Base-by-base conservation (phyloP, 2,329 filamentous ascomycete genomes). In the Tolypocladium ovalisporum region DNA sequence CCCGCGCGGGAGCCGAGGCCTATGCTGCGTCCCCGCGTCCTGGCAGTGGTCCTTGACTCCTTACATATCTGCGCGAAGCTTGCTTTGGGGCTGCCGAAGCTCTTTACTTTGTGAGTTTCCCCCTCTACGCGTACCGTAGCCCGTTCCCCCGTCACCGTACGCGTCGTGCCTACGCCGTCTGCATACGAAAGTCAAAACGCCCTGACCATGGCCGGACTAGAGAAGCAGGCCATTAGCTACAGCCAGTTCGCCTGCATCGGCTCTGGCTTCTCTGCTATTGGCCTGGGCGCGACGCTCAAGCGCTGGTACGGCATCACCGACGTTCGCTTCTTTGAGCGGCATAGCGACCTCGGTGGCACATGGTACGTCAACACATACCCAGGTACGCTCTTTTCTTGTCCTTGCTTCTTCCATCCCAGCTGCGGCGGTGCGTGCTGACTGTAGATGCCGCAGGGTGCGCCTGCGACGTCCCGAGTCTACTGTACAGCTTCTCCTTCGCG, bases 311-410 rank as follows among this genome's bases (percentile, higher is more conserved):
- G 76, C 35, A 82, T 83, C 56, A 77, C 79, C 60, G 81, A 85
- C 59, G 77, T 87, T 62, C 73, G 74, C 34, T 76, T 87, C 64
- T 86, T 86, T 59, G 85, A 87, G 29, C 74, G 79, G 15, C 73
- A 82, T 59, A 70, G 73, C 4, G 76, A 77, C 3, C 73, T 86
- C 49, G 84, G 84, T 36, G 85, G 85, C 9, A 86, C 84, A 1
- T 88, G 85, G 85, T 78, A 76, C 68, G 77, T 78, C 51, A 87
- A 86, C 65, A 73, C 76, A 36, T 87, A 87, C 67, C 84, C 81
- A 12, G 79, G 79, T 67, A 70, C 9, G 57, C 35, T 24, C 29
- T 4, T 8, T 24, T 22, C 7, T 15, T 8, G 12, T 27, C 44
- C 4, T n/a, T n/a, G n/a, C n/a, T n/a, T n/a, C n/a, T n/a, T n/a